Conservation (phyloP, 129 eudicot genomes). For the Centrapalus pauciflorus region DNA sequence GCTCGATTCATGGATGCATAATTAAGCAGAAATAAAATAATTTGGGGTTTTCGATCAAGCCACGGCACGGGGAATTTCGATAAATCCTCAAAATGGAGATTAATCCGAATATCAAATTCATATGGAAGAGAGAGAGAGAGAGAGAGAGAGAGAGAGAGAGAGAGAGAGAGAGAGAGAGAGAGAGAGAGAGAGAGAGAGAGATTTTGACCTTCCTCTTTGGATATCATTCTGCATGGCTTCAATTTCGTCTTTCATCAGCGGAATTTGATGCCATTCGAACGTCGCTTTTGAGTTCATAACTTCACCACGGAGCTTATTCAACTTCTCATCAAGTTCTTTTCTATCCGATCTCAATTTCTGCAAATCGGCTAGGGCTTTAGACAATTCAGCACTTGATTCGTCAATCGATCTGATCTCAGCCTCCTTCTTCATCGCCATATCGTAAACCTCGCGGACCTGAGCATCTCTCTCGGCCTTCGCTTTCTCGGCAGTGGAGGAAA, state of each 20-base stretch:
- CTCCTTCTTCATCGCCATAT: constrained; percentile 34
- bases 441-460: constrained; percentile 42
- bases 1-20: too few species aligned
- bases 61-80: too few species aligned
- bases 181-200: too few species aligned
- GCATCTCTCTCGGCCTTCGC: constrained; percentile 52
- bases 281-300: constrained; percentile 8
- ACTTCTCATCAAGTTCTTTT: constrained; percentile 30
- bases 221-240: constrained; percentile 38
- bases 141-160: too few species aligned
- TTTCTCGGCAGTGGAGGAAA: constrained; percentile 32
- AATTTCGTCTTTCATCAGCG: constrained; percentile 36
- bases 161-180: too few species aligned
- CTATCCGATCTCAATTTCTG: constrained; percentile 32
- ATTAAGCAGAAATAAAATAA: too few species aligned
- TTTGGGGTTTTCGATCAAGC: too few species aligned
- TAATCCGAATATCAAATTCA: neutral
- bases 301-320: constrained; percentile 26
- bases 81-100: neutral
- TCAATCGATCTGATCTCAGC: constrained; percentile 31
- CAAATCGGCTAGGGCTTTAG: constrained; percentile 29
- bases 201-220: constrained; percentile 47
- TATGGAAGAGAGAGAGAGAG: too few species aligned
- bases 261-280: constrained; percentile 16
- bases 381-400: constrained; percentile 31